A percentile compares a stretch with the other conserved stretches of the same genome.
These are phyloP conservation scores for Umbelopsis sp. DNA, from an alignment of 371 early-diverging fungal genomes.

Conservation along the genomic window DNA sequence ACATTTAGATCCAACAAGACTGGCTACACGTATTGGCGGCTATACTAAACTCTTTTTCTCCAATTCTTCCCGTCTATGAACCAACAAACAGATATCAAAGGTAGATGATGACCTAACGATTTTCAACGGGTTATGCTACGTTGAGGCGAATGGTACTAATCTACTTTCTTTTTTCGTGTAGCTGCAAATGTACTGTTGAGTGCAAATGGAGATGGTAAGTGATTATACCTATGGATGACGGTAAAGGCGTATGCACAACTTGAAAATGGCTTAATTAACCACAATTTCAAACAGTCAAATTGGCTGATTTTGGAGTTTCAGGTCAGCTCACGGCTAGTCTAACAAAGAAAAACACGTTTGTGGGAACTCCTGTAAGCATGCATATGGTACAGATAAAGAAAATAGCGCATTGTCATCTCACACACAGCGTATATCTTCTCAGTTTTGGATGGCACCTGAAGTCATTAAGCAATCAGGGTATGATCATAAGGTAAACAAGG, in stretches of 20 bases:
- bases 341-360: constrained; percentile 97
- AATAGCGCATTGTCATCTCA: background rate
- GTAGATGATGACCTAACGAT: constrained; percentile 33
- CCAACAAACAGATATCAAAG: constrained; percentile 72
- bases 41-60: background rate
- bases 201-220: constrained; percentile 69
- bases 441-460: constrained; percentile 98
- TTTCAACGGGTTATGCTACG: background rate
- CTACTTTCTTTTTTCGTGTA: constrained; percentile 42
- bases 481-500: constrained; percentile 68
- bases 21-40: background rate
- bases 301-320: constrained; percentile 98
- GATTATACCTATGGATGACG: background rate
- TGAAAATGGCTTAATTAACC: constrained; percentile 6
- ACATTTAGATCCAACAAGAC: background rate
- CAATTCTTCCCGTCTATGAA: background rate
- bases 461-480: constrained; percentile 97
- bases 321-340: constrained; percentile 94
- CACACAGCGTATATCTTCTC: constrained; percentile 2
- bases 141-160: background rate
- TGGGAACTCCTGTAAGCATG: constrained; percentile 93
- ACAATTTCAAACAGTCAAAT: constrained; percentile 64
- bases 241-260: background rate
- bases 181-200: constrained; percentile 88
- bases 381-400: background rate